Evolutionary conservation across 306 rosid species (phyloP), one percentile per base, ranked within the genome.

Genomic region (Citrullus colocynthis): DNA sequence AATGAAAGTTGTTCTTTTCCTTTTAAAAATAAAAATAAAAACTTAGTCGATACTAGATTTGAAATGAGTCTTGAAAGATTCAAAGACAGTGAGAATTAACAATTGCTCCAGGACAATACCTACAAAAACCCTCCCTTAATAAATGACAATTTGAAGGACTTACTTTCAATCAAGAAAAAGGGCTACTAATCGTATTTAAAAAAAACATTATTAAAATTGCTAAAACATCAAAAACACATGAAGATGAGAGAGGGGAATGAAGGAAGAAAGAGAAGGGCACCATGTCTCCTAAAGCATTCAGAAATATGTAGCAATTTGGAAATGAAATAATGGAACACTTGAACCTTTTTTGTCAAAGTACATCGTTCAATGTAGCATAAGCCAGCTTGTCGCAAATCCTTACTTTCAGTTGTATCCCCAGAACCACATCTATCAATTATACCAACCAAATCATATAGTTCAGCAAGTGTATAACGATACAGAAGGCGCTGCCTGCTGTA

Each of bases 401-500:
- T 85, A 80, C 83, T 87, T 52, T 84, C 82, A 73, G 79, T 55
- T 75, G 78, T 84, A 76, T 86, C 96, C 82, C 86, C 92, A 20
- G 84, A 82, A 79, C 83, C 82, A 83, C 84, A 79, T 67, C 83
- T 80, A 82, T 90, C 97, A 78, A 89, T 21, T 75, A 83, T 86
- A 85, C 79, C 78, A 56, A 89, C 86, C 89, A 90, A 77, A 82
- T 88, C 93, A 78, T 81, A 83, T 90, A 95, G 80, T 83, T 92
- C 97, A 14, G 88, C 95, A 41, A 95, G 92, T 74, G 98, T 87
- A 74, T 92, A 91, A 52, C 98, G 98, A 77, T 92, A 95, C 74
- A 85, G 88, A 85, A 95, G 93, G 66, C 89, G 74, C 4, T 82
- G 91, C 78, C 82, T 88, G 72, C 84, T 81, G 86, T 89, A 82